Percentiles rank a stretch among this genome's conserved stretches.
phyloP scores from a whole-genome alignment of 78 protist genomes.

The Protostelium mycophagum region DNA sequence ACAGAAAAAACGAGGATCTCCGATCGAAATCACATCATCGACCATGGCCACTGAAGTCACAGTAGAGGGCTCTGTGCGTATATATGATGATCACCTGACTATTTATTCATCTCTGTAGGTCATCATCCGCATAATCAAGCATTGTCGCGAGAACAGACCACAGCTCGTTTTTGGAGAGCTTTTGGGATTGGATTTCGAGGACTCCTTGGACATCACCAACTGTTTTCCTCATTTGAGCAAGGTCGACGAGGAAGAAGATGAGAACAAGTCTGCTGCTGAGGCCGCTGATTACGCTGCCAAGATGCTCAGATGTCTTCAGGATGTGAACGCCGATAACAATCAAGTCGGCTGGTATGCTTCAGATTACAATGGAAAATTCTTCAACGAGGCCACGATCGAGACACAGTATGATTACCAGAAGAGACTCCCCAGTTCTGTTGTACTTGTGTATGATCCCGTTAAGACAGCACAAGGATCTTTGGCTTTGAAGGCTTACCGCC shows the following conservation, averaged over 20 bases:
- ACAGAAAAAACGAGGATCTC: no score
- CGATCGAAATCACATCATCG: no score
- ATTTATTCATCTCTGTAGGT: no score
- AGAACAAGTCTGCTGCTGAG: slow-evolving; percentile 4
- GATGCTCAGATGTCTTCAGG: slow-evolving; percentile 68
- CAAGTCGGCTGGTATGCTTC: slow-evolving; percentile 84
- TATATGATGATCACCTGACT: no score
- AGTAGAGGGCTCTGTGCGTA: no score
- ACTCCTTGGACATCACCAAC: slow-evolving; percentile 64
- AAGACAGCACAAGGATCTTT: slow-evolving; percentile 72
- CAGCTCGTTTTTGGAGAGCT: slow-evolving; percentile 72
- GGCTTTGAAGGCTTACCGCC: slow-evolving; percentile 70
- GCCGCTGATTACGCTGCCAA: slow-evolving; percentile 53
- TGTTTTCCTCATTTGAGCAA: slow-evolving; percentile 70
- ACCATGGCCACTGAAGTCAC: no score
- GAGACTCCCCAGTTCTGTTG: slow-evolving; percentile 56
- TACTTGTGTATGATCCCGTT: slow-evolving; percentile 72
- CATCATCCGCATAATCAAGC: slow-evolving; percentile 72
- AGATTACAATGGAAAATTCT: slow-evolving; percentile 60
- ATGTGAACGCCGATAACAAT: slow-evolving; percentile 75
- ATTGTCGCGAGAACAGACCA: slow-evolving; percentile 68
- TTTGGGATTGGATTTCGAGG: slow-evolving; percentile 73
- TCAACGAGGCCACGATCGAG: slow-evolving; percentile 56
- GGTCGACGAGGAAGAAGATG: slow-evolving; percentile 36
- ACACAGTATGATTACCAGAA: slow-evolving; percentile 77